Base-by-base conservation (phyloP, 2,329 filamentous ascomycete genomes). In the Ophiostoma ulmi region DNA sequence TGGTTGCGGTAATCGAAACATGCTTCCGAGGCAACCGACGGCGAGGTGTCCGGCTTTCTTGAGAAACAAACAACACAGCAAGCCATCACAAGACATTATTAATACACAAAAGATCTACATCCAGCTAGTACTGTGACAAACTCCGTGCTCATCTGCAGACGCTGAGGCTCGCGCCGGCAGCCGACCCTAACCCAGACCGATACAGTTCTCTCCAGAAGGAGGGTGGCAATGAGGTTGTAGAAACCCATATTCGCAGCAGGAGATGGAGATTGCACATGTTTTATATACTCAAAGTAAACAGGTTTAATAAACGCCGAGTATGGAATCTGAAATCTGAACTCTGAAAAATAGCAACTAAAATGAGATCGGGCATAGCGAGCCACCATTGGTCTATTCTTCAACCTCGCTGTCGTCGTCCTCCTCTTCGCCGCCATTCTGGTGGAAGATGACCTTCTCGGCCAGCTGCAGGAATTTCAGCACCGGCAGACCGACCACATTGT, bases 401-500 rank as follows among this genome's bases (percentile, higher is more conserved):
- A 8, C 44, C 22, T 63, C 58, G 26, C 22, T 63, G 10, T 31
- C 58, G 26, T 26, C 22, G 13, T 63, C 36, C 67, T 48, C 55
- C 2, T 80, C 79, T 38, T 83, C 84, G 5, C 80, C 83, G n/a
- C 80, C 81, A 17, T 81, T 83, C 20, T 93, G 92, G 74, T 87
- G 88, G 75, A 90, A 88, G 74, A 97, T 84, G n/a, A 93, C 91
- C 83, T 90, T 92, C 82, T 98, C 94, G 72, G 97, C 95, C 76
- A 97, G 79, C 77, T 88, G 88, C 78, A 99, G 78, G 14, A 89
- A 91, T 74, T 87, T 86, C 75, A 93, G 86, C 74, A 98, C 84
- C 8, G 95, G 95, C 79, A 99, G 79, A 0, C 95, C 95, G 38
- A 99, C 89, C 1, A 98, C 95, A 79, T 98, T 98, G 82, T 99